phyloP scores from a whole-genome alignment of 768 basidiomycete genomes.

The Leccinum barrowsii region DNA sequence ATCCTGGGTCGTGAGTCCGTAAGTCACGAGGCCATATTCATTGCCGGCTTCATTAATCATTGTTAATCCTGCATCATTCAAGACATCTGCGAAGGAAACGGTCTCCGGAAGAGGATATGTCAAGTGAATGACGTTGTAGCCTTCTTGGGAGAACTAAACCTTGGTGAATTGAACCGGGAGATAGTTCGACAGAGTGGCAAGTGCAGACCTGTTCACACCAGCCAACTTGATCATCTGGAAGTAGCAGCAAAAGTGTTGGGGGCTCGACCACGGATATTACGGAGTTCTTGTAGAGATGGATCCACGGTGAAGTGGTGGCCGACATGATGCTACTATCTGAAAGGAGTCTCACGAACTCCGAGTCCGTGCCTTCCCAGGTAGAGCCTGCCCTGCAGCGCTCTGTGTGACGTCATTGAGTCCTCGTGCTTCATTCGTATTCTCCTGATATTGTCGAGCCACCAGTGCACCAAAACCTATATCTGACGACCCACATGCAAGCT shows the following conservation, averaged over 20 bases:
- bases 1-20: slow-evolving; percentile 27
- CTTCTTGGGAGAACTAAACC: slow-evolving; percentile 37
- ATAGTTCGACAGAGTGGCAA: background rate
- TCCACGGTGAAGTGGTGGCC: slow-evolving; percentile 6
- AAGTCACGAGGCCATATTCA: slow-evolving; percentile 32
- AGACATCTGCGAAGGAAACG: slow-evolving; percentile 13
- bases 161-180: background rate
- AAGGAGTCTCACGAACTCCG: background rate
- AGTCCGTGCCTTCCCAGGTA: background rate
- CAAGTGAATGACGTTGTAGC: slow-evolving; percentile 35
- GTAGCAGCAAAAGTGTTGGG: slow-evolving; percentile 29
- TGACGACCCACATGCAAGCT: background rate
- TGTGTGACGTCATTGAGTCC: background rate
- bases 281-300: slow-evolving; percentile 23
- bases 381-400: background rate
- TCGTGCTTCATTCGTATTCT: too few species aligned
- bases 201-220: slow-evolving; percentile 37
- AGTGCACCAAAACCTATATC: background rate
- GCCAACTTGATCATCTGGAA: slow-evolving; percentile 29
- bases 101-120: slow-evolving; percentile 19
- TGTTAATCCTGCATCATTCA: slow-evolving; percentile 15
- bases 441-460: too few species aligned
- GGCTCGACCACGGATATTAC: slow-evolving; percentile 31
- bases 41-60: slow-evolving; percentile 6
- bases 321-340: slow-evolving; percentile 1